These are phyloP conservation scores for Arxiozyma heterogenica DNA, from an alignment of 1,139 yeast genomes.

Conservation along the genomic window DNA sequence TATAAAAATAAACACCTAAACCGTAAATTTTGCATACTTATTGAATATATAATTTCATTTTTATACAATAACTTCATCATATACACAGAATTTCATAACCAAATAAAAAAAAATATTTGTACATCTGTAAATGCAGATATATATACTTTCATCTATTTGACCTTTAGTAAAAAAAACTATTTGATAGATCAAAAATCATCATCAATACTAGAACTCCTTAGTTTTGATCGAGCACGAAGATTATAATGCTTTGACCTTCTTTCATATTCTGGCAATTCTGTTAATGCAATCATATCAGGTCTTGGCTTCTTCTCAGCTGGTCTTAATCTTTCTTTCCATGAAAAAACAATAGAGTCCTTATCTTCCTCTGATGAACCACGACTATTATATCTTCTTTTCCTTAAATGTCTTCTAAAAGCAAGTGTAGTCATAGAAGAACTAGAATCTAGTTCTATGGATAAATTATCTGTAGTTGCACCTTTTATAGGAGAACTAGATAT, in stretches of 20 bases:
- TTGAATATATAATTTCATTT: background rate
- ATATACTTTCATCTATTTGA: background rate
- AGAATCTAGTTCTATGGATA: background rate
- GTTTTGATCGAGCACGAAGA: slow-evolving; percentile 28
- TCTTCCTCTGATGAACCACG: slow-evolving; percentile 6
- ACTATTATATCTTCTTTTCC: slow-evolving; percentile 12
- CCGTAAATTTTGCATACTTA: background rate
- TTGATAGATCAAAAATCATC: background rate
- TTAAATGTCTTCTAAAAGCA: slow-evolving; percentile 6
- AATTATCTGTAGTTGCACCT: background rate
- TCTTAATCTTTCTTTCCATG: slow-evolving; percentile 15
- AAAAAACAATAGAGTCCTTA: background rate
- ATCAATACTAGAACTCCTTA: slow-evolving; percentile 17
- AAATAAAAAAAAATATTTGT: too few species aligned
- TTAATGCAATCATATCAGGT: slow-evolving; percentile 19
- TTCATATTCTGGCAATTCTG: slow-evolving; percentile 20
- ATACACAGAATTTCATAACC: background rate
- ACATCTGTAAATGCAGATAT: too few species aligned
- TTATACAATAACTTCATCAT: background rate
- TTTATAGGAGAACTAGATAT: background rate
- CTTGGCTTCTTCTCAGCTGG: slow-evolving; percentile 24
- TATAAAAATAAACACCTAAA: background rate
- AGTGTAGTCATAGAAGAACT: slow-evolving; percentile 5
- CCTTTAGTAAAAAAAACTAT: too few species aligned
- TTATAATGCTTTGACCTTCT: slow-evolving; percentile 28